phyloP scores from a whole-genome alignment of 441 rosid genomes.

The Pelargonium myrrhifolium region DNA sequence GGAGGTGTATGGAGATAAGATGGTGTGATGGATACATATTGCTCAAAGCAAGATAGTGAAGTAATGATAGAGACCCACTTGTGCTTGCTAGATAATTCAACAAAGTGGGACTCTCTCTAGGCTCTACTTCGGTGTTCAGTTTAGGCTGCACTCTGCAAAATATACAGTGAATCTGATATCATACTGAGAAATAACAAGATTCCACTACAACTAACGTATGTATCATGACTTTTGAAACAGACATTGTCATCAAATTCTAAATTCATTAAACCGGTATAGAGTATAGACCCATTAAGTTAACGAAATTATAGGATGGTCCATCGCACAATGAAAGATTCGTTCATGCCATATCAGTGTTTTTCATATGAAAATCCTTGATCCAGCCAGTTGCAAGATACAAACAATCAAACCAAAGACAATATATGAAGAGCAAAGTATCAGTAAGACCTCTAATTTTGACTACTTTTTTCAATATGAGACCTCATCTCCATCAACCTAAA shows the following conservation, averaged over 20 bases:
- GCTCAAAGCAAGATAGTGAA: constrained; percentile 7
- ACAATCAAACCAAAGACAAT: constrained; percentile 1
- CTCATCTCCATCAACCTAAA: constrained; percentile 26
- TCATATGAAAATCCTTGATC: constrained; percentile 10
- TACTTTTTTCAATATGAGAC: neutral
- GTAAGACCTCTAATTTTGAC: neutral
- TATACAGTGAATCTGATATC: neutral
- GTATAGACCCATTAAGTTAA: constrained; percentile 28
- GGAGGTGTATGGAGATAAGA: constrained; percentile 10
- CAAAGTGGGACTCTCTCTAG: constrained; percentile 14
- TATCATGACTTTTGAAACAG: constrained; percentile 28
- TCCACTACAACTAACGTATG: neutral
- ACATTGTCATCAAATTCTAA: constrained; percentile 15
- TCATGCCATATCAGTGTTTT: neutral
- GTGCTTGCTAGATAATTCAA: constrained; percentile 14
- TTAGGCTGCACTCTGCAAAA: constrained; percentile 4
- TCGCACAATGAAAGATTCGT: constrained; percentile 10
- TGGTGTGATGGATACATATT: constrained; percentile 6
- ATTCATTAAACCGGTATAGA: constrained; percentile 16
- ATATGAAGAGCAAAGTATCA: neutral
- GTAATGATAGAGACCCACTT: constrained; percentile 14
- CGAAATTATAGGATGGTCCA: constrained; percentile 14
- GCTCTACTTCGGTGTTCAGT: constrained; percentile 7
- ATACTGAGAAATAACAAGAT: no score
- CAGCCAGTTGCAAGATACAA: neutral